Percentiles rank a stretch among this genome's conserved stretches.
phyloP scores from a whole-genome alignment of 2,329 filamentous ascomycete species.

The Fusarium falciforme region DNA sequence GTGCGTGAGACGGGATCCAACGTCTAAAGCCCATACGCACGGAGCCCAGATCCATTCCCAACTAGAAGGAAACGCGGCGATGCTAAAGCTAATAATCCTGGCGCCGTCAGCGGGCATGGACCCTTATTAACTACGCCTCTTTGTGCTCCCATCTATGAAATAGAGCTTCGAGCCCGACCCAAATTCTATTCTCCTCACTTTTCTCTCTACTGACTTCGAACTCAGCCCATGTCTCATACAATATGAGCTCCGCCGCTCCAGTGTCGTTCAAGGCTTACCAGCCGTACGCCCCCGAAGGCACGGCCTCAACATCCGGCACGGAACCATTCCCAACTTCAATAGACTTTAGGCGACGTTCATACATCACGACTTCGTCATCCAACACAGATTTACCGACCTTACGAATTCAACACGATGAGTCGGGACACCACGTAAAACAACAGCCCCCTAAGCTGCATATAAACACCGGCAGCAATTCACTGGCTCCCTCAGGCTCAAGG shows the following conservation, averaged over 20 bases:
- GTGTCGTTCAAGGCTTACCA: conserved; percentile 5
- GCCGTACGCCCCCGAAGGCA: not conserved
- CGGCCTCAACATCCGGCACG: not conserved
- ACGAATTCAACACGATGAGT: not conserved
- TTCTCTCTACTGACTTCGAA: not conserved
- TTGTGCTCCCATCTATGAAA: not conserved
- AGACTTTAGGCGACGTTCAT: conserved; percentile 7
- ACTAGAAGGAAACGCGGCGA: not conserved
- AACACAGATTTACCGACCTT: not conserved
- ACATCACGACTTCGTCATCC: not conserved
- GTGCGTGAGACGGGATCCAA: not conserved
- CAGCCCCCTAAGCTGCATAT: not conserved
- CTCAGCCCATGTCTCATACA: not conserved
- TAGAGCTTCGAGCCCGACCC: not conserved
- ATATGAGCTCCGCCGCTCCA: conserved; percentile 5
- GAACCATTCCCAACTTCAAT: conserved; percentile 1
- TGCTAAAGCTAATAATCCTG: not conserved
- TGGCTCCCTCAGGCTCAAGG: not conserved
- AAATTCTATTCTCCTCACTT: not conserved
- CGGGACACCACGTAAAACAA: not conserved
- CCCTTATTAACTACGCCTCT: not conserved
- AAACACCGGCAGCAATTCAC: not conserved
- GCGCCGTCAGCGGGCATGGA: not conserved
- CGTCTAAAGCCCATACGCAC: not conserved
- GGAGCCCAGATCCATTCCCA: not conserved